Conservation (phyloP, 805 yeast genomes). For the Schizosaccharomyces cryophilus region DNA sequence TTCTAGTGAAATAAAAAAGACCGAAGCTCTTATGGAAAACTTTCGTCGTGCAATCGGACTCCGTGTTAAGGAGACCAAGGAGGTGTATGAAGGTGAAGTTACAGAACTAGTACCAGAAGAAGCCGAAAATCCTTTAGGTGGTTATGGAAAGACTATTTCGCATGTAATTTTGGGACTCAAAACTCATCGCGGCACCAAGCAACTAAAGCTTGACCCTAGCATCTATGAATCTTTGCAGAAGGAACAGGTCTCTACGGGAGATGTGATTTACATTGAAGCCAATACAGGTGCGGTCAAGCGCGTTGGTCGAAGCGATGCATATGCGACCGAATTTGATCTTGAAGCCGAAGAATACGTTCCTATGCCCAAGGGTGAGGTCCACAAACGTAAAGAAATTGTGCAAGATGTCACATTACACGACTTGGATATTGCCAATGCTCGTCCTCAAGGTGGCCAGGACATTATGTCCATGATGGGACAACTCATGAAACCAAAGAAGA, state of each 20-base stretch:
- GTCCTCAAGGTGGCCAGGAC: conserved; percentile 94
- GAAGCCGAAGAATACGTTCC: conserved; percentile 98
- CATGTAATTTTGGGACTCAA: conserved; percentile 87
- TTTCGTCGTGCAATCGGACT: conserved; percentile 84
- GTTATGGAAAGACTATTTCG: conserved; percentile 87
- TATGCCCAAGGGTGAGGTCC: conserved; percentile 95
- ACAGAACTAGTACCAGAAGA: conserved; percentile 89
- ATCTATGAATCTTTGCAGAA: conserved; percentile 85
- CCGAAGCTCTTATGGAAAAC: conserved; percentile 88
- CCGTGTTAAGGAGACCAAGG: conserved; percentile 88
- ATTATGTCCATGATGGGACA: conserved; percentile 93
- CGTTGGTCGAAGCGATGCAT: conserved; percentile 95
- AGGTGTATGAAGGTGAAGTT: conserved; percentile 94
- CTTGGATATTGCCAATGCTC: conserved; percentile 83
- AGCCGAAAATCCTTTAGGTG: conserved; percentile 88
- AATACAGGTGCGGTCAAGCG: conserved; percentile 83
- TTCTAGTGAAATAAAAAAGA: conserved; percentile 90
- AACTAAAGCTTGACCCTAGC: conserved; percentile 67
- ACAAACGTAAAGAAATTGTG: conserved; percentile 89
- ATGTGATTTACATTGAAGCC: conserved; percentile 88
- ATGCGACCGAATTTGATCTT: conserved; percentile 91
- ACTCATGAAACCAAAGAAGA: conserved; percentile 79
- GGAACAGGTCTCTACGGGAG: conserved; percentile 86
- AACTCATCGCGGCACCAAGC: conserved; percentile 78
- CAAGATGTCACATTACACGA: conserved; percentile 95